Base-by-base conservation (phyloP, 371 early-diverging fungal species). In the Choanephora cucurbitarum region DNA sequence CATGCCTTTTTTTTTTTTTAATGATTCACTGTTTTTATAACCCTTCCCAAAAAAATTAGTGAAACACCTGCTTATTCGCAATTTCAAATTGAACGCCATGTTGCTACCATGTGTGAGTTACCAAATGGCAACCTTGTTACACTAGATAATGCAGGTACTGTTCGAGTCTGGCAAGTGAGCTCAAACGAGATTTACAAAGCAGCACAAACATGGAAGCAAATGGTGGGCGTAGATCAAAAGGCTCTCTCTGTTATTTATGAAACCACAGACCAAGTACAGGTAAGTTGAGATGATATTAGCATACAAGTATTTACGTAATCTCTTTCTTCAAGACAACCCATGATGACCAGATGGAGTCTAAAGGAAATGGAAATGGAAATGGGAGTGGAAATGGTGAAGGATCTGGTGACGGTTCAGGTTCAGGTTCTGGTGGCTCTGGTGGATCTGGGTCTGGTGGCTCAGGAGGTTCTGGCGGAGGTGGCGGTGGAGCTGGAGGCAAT, bases 191-290 rank as follows among this genome's bases (percentile, higher is more conserved):
- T 87, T 11, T 78, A 80, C 57, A 69, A 67, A 7, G 81, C 90
- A 18, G 82, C 86, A 5, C 72, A 85, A 45, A 83, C 85, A 0
- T 91, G 91, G 91, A 88, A 84, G 57, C 79, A 84, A 48, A 73
- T 91, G 67, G 89, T 88, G 18, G 91, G 91, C 7, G 77, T 89
- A 2, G 91, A 89, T 56, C 74, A 80, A 43, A 77, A 81, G 15
- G 75, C 74, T 0, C 64, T 91, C 15, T 72, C 80, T 3, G 82
- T 91, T 19, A 77, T 88, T 42, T 89, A 88, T 61, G 83, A 83
- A 58, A 83, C 82, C 13, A 11, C 14, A 37, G 77, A 74, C 17
- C 58, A 83, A 62, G 3, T 28, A 28, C 80, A 58, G 45, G 64
- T 64, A 58, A 51, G n/a, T n/a, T n/a, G n/a, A n/a, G n/a, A n/a